phyloP scores from a whole-genome alignment of 192 early-diverging fungal species.

The Backusella westeae region DNA sequence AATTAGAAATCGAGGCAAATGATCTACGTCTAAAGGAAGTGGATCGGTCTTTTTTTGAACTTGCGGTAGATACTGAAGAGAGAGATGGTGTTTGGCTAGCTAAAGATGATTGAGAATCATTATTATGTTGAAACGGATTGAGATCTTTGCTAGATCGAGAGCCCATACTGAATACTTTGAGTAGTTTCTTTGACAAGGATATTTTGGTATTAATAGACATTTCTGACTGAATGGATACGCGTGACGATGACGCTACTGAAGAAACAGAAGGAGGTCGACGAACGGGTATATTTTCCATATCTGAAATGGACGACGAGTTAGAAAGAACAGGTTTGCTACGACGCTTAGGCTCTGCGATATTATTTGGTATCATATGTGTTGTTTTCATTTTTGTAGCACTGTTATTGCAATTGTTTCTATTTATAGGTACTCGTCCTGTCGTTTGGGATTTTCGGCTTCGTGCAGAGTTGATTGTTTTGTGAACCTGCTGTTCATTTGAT shows the following conservation, averaged over 20 bases:
- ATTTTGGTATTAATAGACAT: conserved; percentile 25
- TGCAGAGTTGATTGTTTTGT: background rate
- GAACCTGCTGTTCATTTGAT: background rate
- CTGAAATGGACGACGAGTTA: conserved; percentile 4
- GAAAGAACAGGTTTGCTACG: background rate
- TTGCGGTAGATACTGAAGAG: background rate
- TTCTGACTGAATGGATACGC: conserved; percentile 19
- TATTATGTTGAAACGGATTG: conserved; percentile 5
- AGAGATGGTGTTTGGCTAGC: background rate
- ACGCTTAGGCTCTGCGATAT: background rate
- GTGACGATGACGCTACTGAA: conserved; percentile 9
- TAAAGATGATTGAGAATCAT: conserved; percentile 1
- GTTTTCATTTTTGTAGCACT: conserved; percentile 6
- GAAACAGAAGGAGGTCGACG: conserved; percentile 17
- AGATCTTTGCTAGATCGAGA: conserved; percentile 13
- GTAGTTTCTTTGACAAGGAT: conserved; percentile 25
- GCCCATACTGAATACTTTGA: conserved; percentile 36
- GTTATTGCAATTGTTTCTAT: background rate
- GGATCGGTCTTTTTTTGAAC: background rate
- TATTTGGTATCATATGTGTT: background rate
- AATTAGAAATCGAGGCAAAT: conserved; percentile 14
- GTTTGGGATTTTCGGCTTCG: background rate
- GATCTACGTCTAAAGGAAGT: conserved; percentile 29
- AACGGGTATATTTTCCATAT: background rate
- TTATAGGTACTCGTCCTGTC: background rate